These are phyloP conservation scores for Nicotiana undulata DNA, from an alignment of 257 asterid species.

Conservation along the genomic window DNA sequence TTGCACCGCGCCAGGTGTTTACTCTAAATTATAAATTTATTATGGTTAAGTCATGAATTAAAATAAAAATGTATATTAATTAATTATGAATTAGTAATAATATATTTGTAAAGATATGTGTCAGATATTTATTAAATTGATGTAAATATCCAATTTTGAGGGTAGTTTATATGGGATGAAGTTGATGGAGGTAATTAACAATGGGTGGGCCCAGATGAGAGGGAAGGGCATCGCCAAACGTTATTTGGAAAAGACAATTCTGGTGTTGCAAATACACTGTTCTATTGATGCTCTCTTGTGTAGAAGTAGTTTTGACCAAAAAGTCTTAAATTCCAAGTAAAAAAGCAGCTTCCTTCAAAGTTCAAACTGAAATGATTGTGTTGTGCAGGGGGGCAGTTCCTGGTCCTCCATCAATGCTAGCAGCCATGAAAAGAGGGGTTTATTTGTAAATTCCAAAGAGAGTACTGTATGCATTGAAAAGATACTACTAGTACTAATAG, in stretches of 20 bases:
- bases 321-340: neutral
- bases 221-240: neutral
- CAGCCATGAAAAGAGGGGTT: neutral
- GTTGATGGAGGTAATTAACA: neutral
- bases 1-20: too few relatives aligned
- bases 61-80: too few relatives aligned
- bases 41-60: too few relatives aligned
- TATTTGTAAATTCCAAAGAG: neutral
- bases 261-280: conserved; percentile 6
- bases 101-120: too few relatives aligned
- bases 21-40: too few relatives aligned
- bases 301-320: conserved; percentile 1
- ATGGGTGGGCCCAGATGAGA: neutral
- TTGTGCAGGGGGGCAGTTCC: neutral
- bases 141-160: too few relatives aligned
- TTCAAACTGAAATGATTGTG: neutral
- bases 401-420: neutral
- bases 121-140: too few relatives aligned
- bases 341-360: neutral
- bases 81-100: too few relatives aligned
- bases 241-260: conserved; percentile 9
- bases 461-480: neutral
- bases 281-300: neutral
- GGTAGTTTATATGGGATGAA: too few relatives aligned
- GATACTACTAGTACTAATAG: neutral